Base-by-base conservation (phyloP, 2,329 filamentous ascomycete genomes). In the Metarhizium robertsii region DNA sequence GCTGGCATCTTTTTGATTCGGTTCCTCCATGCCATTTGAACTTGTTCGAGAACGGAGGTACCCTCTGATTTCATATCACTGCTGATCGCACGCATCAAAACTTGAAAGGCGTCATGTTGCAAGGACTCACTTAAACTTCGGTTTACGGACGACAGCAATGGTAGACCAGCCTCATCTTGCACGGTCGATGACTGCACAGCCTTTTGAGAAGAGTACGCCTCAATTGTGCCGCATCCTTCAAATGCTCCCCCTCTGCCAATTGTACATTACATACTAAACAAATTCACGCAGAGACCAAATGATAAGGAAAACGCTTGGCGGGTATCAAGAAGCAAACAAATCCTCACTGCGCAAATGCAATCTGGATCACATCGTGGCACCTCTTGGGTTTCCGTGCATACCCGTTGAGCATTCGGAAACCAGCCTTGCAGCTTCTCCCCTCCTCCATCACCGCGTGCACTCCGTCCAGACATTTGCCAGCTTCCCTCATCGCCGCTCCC, bases 371-470 rank as follows among this genome's bases (percentile, higher is more conserved):
- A 45, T 73, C 71, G 55, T 49, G 49, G 66, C 69, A 42, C 62
- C 63, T n/a, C 56, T 62, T 68, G 40, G 84, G 83, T 75, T 88
- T 88, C 67, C 78, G 77, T 25, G 83, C 80, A 66, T 83, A 86
- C 7, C 85, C 85, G 58, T 74, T 81, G 58, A 87, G 69, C 72
- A 81, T 76, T 56, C 84, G 75, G 71, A 81, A 86, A 10, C 77
- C 83, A 2, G 82, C 78, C 49, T 79, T 81, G 64, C 75, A 77
- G 52, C 71, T 69, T 50, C 84, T 74, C 1, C 84, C 84, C 67
- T 87, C 85, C 66, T 87, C 82, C 52, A 87, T 72, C 38, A 86
- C 75, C 43, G 76, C 76, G 34, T 83, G 76, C 6, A 86, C 79
- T 29, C 79, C 79, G 34, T 83, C 79, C 51, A 86, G 75, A 62